Conservation (phyloP, 2,329 filamentous ascomycete species). For the Penicillium griseofulvum region DNA sequence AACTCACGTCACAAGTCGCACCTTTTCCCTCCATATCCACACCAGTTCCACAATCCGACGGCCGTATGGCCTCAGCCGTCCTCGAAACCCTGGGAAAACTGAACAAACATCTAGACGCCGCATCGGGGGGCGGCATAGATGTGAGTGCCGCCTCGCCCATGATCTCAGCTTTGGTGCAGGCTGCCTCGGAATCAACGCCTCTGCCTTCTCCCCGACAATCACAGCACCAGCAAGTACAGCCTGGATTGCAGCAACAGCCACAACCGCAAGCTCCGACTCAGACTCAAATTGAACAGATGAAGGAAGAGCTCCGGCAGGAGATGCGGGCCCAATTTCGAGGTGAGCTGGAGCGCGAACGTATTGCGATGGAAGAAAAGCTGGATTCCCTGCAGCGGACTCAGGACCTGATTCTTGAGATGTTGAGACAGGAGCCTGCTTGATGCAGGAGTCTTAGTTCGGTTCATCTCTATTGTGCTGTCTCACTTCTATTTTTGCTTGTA, state of each 20-base stretch:
- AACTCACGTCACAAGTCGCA: slow-evolving; percentile 3
- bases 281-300: slow-evolving; percentile 24
- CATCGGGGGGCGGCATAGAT: slow-evolving; percentile 8
- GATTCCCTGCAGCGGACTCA: slow-evolving; percentile 41
- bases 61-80: slow-evolving; percentile 33
- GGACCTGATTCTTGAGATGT: slow-evolving; percentile 42
- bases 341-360: slow-evolving; percentile 35
- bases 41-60: slow-evolving; percentile 17
- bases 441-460: not conserved
- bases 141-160: slow-evolving; percentile 20
- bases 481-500: not conserved
- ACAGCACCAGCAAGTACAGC: not conserved
- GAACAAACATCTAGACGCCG: slow-evolving; percentile 37
- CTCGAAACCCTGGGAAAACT: slow-evolving; percentile 39
- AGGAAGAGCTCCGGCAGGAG: slow-evolving; percentile 35
- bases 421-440: slow-evolving; percentile 36
- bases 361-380: slow-evolving; percentile 35
- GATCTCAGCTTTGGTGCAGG: slow-evolving; percentile 25
- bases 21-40: slow-evolving; percentile 3
- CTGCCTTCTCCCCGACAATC: not conserved
- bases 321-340: slow-evolving; percentile 33
- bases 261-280: not conserved
- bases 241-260: not conserved
- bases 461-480: not conserved
- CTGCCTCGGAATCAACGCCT: slow-evolving; percentile 5